Evolutionary conservation across 768 basidiomycete genomes (phyloP).

Genomic region (Collybia nuda): DNA sequence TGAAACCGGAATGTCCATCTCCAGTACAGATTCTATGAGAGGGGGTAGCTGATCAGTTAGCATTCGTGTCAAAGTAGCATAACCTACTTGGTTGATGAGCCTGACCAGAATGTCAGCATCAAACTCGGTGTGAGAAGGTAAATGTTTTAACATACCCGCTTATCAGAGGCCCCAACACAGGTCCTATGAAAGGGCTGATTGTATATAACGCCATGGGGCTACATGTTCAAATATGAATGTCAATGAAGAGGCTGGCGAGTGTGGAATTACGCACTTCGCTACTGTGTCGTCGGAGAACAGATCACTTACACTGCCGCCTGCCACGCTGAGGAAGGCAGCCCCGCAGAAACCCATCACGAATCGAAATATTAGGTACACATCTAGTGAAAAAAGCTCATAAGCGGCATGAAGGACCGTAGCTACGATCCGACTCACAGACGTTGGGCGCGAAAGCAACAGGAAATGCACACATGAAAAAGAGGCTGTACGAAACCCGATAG

Average conservation of each 20-base stretch:
- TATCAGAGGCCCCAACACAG: constrained; percentile 55
- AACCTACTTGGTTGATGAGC: constrained; percentile 68
- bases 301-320: constrained; percentile 56
- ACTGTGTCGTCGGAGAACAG: constrained; percentile 57
- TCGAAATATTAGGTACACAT: constrained; percentile 58
- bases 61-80: not conserved
- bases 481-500: constrained; percentile 58
- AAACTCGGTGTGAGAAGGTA: not conserved
- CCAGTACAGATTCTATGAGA: constrained; percentile 54
- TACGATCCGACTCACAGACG: constrained; percentile 40
- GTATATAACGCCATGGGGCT: constrained; percentile 59
- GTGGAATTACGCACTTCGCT: constrained; percentile 45
- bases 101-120: constrained; percentile 19
- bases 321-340: constrained; percentile 55
- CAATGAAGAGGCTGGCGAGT: not conserved
- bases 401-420: not conserved
- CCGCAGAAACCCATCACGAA: constrained; percentile 57
- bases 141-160: constrained; percentile 44
- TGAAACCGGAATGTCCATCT: constrained; percentile 78
- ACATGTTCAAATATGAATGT: not conserved
- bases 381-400: constrained; percentile 24
- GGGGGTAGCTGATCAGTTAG: not conserved
- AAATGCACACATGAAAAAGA: constrained; percentile 65
- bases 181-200: constrained; percentile 51
- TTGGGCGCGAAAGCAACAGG: constrained; percentile 75